phyloP scores from a whole-genome alignment of 23 red algal species.

The Chondrus crispus region DNA sequence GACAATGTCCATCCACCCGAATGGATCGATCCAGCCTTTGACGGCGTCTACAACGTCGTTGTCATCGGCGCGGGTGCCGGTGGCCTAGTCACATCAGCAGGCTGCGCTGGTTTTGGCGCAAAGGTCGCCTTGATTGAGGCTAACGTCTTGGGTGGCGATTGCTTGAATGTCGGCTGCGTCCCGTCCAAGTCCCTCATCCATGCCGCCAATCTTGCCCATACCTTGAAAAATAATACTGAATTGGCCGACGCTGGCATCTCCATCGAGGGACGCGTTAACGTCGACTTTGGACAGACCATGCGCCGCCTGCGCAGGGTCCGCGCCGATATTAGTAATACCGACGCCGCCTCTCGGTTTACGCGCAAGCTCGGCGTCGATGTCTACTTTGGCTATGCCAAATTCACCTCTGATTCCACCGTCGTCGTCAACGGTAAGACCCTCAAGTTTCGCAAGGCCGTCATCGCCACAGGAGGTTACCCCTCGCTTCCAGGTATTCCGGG shows the following conservation, averaged over 20 bases:
- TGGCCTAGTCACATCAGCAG: slow-evolving; percentile 58
- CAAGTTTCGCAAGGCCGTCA: slow-evolving; percentile 48
- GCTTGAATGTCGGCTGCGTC: slow-evolving; percentile 95
- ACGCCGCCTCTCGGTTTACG: slow-evolving; percentile 59
- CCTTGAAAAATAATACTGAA: background rate
- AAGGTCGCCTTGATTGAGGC: slow-evolving; percentile 91
- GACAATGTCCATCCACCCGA: slow-evolving; percentile 74
- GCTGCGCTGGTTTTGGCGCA: slow-evolving; percentile 69
- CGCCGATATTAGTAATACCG: slow-evolving; percentile 62
- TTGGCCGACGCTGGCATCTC: slow-evolving; percentile 52
- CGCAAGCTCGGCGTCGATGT: slow-evolving; percentile 77
- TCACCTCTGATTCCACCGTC: slow-evolving; percentile 19
- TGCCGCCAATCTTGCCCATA: slow-evolving; percentile 57
- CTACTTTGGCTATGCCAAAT: slow-evolving; percentile 65
- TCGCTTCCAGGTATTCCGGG: slow-evolving; percentile 55
- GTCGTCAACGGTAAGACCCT: slow-evolving; percentile 62
- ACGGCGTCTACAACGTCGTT: slow-evolving; percentile 43
- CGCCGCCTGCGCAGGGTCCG: slow-evolving; percentile 60
- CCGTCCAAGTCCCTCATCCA: slow-evolving; percentile 86
- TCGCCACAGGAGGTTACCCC: slow-evolving; percentile 73
- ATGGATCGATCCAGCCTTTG: slow-evolving; percentile 51
- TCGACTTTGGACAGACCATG: slow-evolving; percentile 83
- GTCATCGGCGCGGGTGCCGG: slow-evolving; percentile 73
- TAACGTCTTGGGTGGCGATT: slow-evolving; percentile 79
- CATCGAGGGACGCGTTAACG: slow-evolving; percentile 32